Evolutionary conservation across 2,329 filamentous ascomycete species (phyloP), one percentile per base, ranked within the genome.

Genomic region (Aspergillus calidoustus): DNA sequence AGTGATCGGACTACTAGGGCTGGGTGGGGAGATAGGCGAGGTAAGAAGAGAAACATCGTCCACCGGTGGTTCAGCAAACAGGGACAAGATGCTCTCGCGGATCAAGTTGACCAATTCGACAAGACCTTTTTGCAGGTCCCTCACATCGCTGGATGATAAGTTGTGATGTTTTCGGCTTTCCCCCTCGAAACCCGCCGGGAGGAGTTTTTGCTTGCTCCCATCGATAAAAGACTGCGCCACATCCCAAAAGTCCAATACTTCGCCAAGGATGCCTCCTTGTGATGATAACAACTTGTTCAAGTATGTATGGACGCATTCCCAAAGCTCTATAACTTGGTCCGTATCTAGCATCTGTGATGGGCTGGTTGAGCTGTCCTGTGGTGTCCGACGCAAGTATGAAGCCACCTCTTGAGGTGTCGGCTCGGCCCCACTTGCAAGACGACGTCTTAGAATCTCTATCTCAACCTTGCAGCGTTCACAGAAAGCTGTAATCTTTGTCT

Each of bases 181-280:
- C 23, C 90, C 91, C 63, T 94, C 91, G 71, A 92, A 91, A 8
- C 92, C 93, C 46, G 86, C 83, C 0, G 95, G 94, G 58, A 99
- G 81, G 15, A 86, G 86, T 65, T 86, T 88, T 74, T 98, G 94
- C 28, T 91, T 90, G 66, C 87, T 92, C 19, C 93, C 94, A 50
- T 92, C 88, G 61, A 98, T 90, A 74, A 99, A 99, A 0, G 91
- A 91, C 70, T 96, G 89, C 0, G 93, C 89, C 15, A 89, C 95
- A 67, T 96, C 91, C 92, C 94, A 97, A 76, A 97, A 98, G 66
- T 96, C 93, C 19, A 96, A 79, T 1, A 98, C 86, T 75, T 99
- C 95, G 0, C 92, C 93, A 6, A 99, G 81, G 17, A 98, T 84
- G 4, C 95, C 95, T 64, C 89, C 88, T 7, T 88, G 81, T 6